Evolutionary conservation across 352 stramenopile genomes (phyloP).

Genomic region (Phytophthora ohioensis): DNA sequence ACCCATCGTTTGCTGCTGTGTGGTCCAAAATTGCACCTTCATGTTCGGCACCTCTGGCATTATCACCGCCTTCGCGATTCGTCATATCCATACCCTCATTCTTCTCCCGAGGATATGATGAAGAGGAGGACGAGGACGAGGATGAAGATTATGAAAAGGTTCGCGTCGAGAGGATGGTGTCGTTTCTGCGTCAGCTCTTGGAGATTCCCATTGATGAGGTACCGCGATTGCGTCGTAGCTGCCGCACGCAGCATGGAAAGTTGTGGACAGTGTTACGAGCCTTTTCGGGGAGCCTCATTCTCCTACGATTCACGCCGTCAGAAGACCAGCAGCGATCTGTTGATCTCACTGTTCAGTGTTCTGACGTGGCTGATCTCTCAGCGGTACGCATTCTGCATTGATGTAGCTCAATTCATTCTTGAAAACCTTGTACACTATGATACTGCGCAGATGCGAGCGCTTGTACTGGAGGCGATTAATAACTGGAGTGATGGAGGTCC

Average conservation of each 20-base stretch:
- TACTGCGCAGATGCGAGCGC: slow-evolving; percentile 61
- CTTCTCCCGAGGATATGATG: slow-evolving; percentile 21
- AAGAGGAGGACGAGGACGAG: slow-evolving; percentile 27
- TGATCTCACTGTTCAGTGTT: slow-evolving; percentile 64
- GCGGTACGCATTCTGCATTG: slow-evolving; percentile 45
- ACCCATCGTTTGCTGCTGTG: slow-evolving; percentile 40
- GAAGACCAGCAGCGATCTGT: slow-evolving; percentile 40
- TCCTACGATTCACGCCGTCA: slow-evolving; percentile 46
- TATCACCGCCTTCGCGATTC: slow-evolving; percentile 48
- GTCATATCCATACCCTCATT: slow-evolving; percentile 38
- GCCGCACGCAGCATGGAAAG: slow-evolving; percentile 53
- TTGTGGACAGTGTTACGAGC: slow-evolving; percentile 60
- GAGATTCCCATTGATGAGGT: slow-evolving; percentile 31
- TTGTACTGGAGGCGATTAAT: slow-evolving; percentile 43
- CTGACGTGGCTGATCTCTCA: slow-evolving; percentile 61
- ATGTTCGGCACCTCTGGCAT: slow-evolving; percentile 9
- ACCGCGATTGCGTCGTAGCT: slow-evolving; percentile 40
- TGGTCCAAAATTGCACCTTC: slow-evolving; percentile 40
- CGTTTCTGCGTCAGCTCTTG: slow-evolving; percentile 43
- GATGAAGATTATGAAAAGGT: slow-evolving; percentile 38
- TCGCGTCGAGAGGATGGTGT: slow-evolving; percentile 43
- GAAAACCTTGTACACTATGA: background rate
- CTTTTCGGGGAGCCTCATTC: slow-evolving; percentile 54
- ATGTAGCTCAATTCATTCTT: background rate
- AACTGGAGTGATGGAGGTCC: slow-evolving; percentile 20